Evolutionary conservation across 2,329 filamentous ascomycete genomes (phyloP), one percentile per base, ranked within the genome.

Genomic region (Hypoxylon sp.): DNA sequence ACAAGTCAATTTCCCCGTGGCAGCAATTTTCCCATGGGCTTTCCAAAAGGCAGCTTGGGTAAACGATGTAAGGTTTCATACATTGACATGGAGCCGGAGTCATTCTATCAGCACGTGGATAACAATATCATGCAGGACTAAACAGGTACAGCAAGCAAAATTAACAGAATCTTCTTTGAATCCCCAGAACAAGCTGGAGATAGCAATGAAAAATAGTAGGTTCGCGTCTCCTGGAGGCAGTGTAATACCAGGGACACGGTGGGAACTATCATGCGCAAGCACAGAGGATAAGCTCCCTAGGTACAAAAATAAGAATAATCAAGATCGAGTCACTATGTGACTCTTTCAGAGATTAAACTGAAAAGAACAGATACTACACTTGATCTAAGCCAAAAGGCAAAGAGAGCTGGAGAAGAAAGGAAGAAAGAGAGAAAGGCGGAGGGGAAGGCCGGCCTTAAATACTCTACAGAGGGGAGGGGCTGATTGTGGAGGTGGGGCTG

Each of bases 321-420:
- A 56, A 52, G 51, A 63, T 52, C 22, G 39, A 59, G 49, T 24
- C 62, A 56, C 46, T 19, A 47, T 62, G 62, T 57, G 53, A 49
- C 52, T 60, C 48, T 60, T 65, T 39, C 58, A 68, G 62, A 64
- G 48, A 68, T 63, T 61, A 68, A 60, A 65, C 65, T 68, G 53
- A 68, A 68, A 63, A 65, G 62, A 62, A 68, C 62, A 65, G 56
- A 68, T 67, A 65, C 56, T 65, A 67, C 59, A 62, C 64, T 65
- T 67, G 64, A 67, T 67, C 59, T 65, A 63, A 69, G 61, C 62
- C 56, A 67, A 59, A 57, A 63, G 67, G 61, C 59, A 69, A 68
- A 66, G 65, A 68, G 62, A 68, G 62, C 57, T 68, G 51, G 59
- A 30, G 58, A 63, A 49, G 8, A 63, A 62, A 62, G 26, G 20